Evolutionary conservation across 202 grass and related monocot genomes (phyloP).

Genomic region (Sporobolus alterniflorus): DNA sequence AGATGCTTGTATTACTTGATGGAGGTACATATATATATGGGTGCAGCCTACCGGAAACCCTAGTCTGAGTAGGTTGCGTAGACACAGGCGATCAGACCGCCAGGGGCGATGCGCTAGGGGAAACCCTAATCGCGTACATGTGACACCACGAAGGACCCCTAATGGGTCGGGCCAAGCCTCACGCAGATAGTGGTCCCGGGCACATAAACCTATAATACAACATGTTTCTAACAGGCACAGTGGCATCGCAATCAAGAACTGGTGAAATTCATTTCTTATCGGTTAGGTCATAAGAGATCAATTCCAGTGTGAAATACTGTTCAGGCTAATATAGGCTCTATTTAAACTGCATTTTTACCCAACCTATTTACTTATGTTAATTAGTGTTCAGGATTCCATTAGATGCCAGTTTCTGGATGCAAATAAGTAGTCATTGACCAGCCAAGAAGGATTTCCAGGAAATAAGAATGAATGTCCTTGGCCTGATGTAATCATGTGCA

Average conservation of each 20-base stretch:
- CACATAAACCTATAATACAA: no score
- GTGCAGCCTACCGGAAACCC: no score
- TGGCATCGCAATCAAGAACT: not conserved
- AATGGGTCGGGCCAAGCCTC: no score
- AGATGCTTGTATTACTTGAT: no score
- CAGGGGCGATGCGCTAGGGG: no score
- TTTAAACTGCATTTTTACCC: not conserved
- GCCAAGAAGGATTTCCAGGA: not conserved
- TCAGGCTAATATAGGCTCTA: not conserved
- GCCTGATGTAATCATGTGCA: not conserved
- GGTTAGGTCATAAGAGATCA: slow-evolving; percentile 5
- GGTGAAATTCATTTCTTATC: not conserved
- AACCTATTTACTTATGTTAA: not conserved
- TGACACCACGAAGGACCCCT: no score
- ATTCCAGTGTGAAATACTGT: slow-evolving; percentile 1
- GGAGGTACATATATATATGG: no score
- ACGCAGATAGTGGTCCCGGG: no score
- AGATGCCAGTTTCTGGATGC: slow-evolving; percentile 9
- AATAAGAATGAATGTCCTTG: not conserved
- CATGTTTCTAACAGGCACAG: no score
- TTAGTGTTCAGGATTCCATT: not conserved
- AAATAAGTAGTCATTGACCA: slow-evolving; percentile 3
- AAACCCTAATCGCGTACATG: no score
- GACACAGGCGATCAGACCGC: no score
- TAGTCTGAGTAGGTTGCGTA: no score